A percentile compares a stretch with the other conserved stretches of the same genome.
phyloP scores from a whole-genome alignment of 176 grass and related monocot species.

The Aegilops tauschii region DNA sequence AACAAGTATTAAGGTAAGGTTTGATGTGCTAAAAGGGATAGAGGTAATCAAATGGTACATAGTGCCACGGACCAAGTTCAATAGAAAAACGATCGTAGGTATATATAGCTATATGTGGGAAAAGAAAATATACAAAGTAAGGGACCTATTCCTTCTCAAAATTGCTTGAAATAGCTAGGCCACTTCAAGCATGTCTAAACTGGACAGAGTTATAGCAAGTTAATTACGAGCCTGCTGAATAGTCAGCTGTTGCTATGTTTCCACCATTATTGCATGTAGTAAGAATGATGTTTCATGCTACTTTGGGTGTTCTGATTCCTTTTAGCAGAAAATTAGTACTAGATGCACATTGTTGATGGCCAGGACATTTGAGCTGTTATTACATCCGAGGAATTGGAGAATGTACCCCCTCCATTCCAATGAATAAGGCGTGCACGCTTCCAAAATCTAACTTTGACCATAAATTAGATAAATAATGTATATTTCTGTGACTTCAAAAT shows the following conservation, averaged over 20 bases:
- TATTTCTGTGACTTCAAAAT: no score
- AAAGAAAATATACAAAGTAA: neutral
- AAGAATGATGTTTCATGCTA: neutral
- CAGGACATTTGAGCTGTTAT: neutral
- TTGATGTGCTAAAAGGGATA: neutral
- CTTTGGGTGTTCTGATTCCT: neutral
- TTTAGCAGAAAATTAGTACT: neutral
- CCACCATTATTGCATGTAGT: conserved; percentile 18
- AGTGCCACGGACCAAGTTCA: neutral
- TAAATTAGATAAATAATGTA: no score
- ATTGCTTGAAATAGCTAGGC: neutral
- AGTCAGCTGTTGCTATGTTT: neutral
- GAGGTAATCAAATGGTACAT: neutral
- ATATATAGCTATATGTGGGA: neutral
- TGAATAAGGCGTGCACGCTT: no score
- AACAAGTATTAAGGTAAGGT: neutral
- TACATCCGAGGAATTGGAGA: neutral
- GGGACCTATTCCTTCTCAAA: neutral
- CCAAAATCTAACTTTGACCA: no score
- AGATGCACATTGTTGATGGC: neutral
- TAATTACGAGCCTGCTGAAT: neutral
- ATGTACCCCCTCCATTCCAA: no score
- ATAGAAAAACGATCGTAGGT: neutral
- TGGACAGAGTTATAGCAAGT: neutral
- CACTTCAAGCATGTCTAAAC: neutral